A percentile compares a stretch with the other conserved stretches of the same genome.
These are phyloP conservation scores for Kregervanrija delftensis DNA, from an alignment of 805 yeast species.

Conservation along the genomic window DNA sequence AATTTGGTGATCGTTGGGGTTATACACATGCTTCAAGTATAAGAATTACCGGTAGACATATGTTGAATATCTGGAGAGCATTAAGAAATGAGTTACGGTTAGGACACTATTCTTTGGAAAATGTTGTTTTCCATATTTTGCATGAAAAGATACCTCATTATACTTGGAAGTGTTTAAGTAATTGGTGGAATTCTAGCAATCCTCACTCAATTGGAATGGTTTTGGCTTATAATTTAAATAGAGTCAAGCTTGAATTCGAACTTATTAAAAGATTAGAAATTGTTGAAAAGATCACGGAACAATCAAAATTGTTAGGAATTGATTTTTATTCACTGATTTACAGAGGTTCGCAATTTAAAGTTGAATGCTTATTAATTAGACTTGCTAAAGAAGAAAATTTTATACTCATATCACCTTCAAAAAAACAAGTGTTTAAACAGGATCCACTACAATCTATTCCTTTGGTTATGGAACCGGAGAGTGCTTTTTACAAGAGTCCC, in stretches of 20 bases:
- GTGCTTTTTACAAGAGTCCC: conserved; percentile 82
- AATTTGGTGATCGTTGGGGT: conserved; percentile 71
- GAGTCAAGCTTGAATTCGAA: conserved; percentile 37
- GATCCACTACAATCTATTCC: conserved; percentile 85
- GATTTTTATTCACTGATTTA: conserved; percentile 84
- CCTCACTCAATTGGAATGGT: conserved; percentile 27
- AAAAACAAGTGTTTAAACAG: conserved; percentile 74
- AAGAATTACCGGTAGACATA: conserved; percentile 70
- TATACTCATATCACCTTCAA: conserved; percentile 71
- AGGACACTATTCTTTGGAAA: conserved; percentile 68
- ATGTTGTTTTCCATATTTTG: conserved; percentile 59
- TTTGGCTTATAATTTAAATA: conserved; percentile 38
- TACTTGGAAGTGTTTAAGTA: conserved; percentile 39
- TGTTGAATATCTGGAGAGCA: conserved; percentile 79
- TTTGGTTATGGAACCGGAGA: conserved; percentile 85
- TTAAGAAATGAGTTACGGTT: conserved; percentile 57
- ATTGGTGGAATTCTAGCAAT: conserved; percentile 31
- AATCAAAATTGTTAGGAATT: conserved; percentile 79
- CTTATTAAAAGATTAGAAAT: conserved; percentile 58
- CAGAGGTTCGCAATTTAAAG: conserved; percentile 91
- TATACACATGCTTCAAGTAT: conserved; percentile 69
- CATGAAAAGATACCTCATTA: conserved; percentile 65
- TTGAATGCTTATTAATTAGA: conserved; percentile 75
- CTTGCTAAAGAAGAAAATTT: conserved; percentile 72
- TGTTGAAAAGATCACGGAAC: conserved; percentile 66